phyloP scores from a whole-genome alignment of 2,329 filamentous ascomycete species.

The Arthrobotrys musiformis region DNA sequence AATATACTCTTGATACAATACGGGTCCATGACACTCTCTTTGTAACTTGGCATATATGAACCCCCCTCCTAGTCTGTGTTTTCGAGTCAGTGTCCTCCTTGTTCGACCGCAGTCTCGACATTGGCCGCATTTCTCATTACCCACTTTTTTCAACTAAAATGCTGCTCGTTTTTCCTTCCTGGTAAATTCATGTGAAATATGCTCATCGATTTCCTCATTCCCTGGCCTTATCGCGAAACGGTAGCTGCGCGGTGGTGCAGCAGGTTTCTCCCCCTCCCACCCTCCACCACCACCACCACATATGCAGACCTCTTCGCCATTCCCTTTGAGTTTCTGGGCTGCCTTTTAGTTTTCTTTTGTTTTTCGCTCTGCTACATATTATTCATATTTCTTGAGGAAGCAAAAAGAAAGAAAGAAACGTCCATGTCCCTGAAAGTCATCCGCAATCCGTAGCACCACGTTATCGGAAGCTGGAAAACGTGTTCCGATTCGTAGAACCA shows the following conservation, averaged over 20 bases:
- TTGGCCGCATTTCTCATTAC: slow-evolving; percentile 45
- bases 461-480: slow-evolving; percentile 53
- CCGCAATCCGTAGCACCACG: slow-evolving; percentile 53
- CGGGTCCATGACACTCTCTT: background rate
- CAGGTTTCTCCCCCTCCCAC: slow-evolving; percentile 19
- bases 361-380: background rate
- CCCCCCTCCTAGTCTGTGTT: slow-evolving; percentile 2
- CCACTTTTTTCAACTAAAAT: slow-evolving; percentile 27
- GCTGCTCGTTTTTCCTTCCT: background rate
- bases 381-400: background rate
- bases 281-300: slow-evolving; percentile 7
- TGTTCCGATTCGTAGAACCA: slow-evolving; percentile 55
- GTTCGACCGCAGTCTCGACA: slow-evolving; percentile 8
- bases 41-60: slow-evolving; percentile 10
- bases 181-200: slow-evolving; percentile 49
- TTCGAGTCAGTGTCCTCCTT: slow-evolving; percentile 37
- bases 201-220: slow-evolving; percentile 52
- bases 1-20: slow-evolving; percentile 18
- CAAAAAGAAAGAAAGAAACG: slow-evolving; percentile 30
- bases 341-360: background rate
- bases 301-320: slow-evolving; percentile 16
- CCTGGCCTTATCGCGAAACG: slow-evolving; percentile 50
- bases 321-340: slow-evolving; percentile 2
- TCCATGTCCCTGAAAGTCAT: slow-evolving; percentile 53
- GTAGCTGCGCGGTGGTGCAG: slow-evolving; percentile 27